Base-by-base conservation (phyloP, 768 basidiomycete genomes). In the Phylloporus rhodoxanthus region DNA sequence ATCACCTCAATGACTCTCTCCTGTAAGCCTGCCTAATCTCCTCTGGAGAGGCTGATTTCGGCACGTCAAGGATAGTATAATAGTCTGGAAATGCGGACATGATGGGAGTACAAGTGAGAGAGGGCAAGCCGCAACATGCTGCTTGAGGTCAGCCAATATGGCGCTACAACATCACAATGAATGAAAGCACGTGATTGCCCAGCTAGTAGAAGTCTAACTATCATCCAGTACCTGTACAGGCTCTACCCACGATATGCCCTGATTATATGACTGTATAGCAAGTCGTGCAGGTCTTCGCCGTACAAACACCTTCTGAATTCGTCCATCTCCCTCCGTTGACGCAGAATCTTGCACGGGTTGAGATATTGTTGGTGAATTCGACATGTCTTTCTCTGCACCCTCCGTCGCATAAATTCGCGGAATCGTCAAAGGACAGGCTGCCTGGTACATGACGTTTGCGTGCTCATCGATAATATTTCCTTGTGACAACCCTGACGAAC, bases 61-160 rank as follows among this genome's bases (percentile, higher is more conserved):
- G 56, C 14, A 88, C 57, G 51, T 58, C 57, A 43, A 91, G 72
- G 19, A 91, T 72, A 21, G 72, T 70, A 62, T 91, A 91, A 61
- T 91, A 91, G 63, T 90, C 85, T 11, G 88, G 88, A 60, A 91
- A 85, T 26, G 76, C 70, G 44, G 87, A 79, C 87, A 88, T 87
- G 65, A 51, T 70, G 57, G 66, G 26, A 28, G 54, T 54, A 44
- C 34, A 39, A 45, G 41, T 29, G 28, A 55, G 51, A 53, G 43
- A n/a, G 39, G 11, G 44, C 40, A 32, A 28, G 48, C 14, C 19
- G 47, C 40, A 42, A 23, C 54, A 55, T 53, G 61, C 53, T 53
- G 43, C 25, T 41, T 44, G 30, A 45, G 32, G 42, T 57, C 21
- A 20, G 33, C 21, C 23, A 15, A 26, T 43, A 38, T 8, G 8